phyloP scores from a whole-genome alignment of 2,329 filamentous ascomycete species.

The Colletotrichum sp. region DNA sequence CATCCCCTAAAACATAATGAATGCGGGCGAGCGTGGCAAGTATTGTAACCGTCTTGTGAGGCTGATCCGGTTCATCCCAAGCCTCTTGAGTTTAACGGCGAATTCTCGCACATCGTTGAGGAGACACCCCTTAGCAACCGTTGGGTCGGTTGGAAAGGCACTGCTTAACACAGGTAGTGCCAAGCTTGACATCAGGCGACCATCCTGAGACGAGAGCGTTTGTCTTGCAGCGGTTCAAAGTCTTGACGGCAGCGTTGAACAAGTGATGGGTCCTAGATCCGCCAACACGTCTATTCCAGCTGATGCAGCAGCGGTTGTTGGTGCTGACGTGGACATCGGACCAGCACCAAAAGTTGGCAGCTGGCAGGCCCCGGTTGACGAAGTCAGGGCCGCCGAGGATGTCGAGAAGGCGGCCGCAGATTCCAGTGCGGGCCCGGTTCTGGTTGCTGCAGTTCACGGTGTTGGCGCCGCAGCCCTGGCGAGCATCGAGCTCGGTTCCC shows the following conservation, averaged over 20 bases:
- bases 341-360: neutral
- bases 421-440: neutral
- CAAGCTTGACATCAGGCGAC: neutral
- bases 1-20: neutral
- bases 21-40: too few species aligned
- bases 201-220: neutral
- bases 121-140: neutral
- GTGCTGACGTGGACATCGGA: neutral
- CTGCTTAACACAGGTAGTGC: accelerated
- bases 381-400: neutral
- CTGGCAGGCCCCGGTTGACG: neutral
- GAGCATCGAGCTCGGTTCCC: accelerated
- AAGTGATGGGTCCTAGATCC: accelerated
- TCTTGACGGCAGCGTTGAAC: neutral
- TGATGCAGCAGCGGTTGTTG: neutral
- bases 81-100: conserved; percentile 20
- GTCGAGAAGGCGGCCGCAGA: neutral
- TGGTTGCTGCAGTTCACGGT: neutral
- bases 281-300: neutral
- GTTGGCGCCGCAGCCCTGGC: neutral
- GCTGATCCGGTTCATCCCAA: conserved; percentile 52
- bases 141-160: neutral
- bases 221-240: accelerated
- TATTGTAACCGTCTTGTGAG: conserved; percentile 15
- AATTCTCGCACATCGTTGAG: too few species aligned